Evolutionary conservation across 1,284 basidiomycete species (phyloP), one percentile per base, ranked within the genome.

Genomic region (Puccinia sorghi): DNA sequence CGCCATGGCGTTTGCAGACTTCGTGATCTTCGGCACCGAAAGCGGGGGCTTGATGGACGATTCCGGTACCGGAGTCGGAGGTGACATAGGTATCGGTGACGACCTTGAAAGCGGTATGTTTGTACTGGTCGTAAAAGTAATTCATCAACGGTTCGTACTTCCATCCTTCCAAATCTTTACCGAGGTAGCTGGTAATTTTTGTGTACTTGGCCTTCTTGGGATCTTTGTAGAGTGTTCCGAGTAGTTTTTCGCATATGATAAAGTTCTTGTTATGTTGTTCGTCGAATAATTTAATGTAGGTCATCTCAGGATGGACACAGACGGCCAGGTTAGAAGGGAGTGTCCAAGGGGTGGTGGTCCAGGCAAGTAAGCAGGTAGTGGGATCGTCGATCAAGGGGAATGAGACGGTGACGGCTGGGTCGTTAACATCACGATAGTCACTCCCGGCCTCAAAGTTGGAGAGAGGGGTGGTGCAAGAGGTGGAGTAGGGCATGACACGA

Each of bases 341-440:
- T 0, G 97, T 99, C 94, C 96, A 99, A 0, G 97, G 97, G 0
- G 97, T 99, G 25, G 96, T 99, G 27, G 96, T 99, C 96, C 96
- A 99, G 9, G 97, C 97, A 57, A 99, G 87, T 50, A 99, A 87
- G 7, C 93, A 91, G 32, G 96, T 97, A 80, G 87, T 89, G 8
- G 93, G 93, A 84, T 99, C 97, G 82, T 97, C 93, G 39, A 94
- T 90, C 43, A 98, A 89, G 22, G 92, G 93, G 87, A 99, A 99
- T 0, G 93, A 87, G 77, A 99, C 90, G 22, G 94, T 97, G 17
- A 99, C 92, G 90, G 81, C 93, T 67, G 97, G 97, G 86, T 99
- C 97, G 84, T 89, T 92, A 57, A 97, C 92, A 85, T 97, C 95
- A 83, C 91, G 89, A 86, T 98, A 99, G 83, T 93, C 91, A 85